phyloP scores from a whole-genome alignment of 495 filamentous ascomycete genomes.

The Penicillium alfredii region DNA sequence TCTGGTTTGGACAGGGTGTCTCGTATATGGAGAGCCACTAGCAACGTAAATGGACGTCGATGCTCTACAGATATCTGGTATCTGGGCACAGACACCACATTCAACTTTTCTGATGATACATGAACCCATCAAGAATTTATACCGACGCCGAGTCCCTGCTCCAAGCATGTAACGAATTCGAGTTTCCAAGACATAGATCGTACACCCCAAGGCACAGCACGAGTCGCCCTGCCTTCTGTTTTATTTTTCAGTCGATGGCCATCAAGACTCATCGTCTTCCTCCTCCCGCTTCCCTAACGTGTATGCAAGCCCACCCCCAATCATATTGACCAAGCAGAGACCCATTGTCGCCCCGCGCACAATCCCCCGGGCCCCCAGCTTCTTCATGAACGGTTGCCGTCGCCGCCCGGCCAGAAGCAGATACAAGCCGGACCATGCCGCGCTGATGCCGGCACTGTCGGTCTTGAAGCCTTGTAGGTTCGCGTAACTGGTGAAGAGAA shows the following conservation, averaged over 20 bases:
- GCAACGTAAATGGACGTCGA: too few species aligned
- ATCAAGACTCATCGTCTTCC: constrained; percentile 41
- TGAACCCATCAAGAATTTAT: too few species aligned
- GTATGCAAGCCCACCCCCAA: constrained; percentile 68
- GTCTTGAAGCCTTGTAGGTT: constrained; percentile 72
- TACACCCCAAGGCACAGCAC: constrained; percentile 17
- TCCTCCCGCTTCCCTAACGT: constrained; percentile 51
- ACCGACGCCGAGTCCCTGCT: constrained; percentile 3
- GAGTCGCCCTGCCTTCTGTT: too few species aligned
- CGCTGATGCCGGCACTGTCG: constrained; percentile 77
- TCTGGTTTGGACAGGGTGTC: too few species aligned
- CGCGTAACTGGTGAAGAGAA: constrained; percentile 83
- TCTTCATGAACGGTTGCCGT: constrained; percentile 51
- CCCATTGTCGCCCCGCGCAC: constrained; percentile 68
- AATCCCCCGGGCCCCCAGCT: constrained; percentile 61
- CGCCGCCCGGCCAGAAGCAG: constrained; percentile 67
- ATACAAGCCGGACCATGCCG: constrained; percentile 84
- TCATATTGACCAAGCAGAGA: constrained; percentile 60
- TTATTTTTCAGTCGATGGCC: too few species aligned
- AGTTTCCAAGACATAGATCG: constrained; percentile 10
- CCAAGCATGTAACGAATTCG: constrained; percentile 3
- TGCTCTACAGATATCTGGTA: too few species aligned
- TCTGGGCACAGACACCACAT: too few species aligned
- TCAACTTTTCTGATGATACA: too few species aligned
- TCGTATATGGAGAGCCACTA: constrained; percentile 1